Conservation (phyloP, 495 filamentous ascomycete species). For the Trichocladium uniseriatum region DNA sequence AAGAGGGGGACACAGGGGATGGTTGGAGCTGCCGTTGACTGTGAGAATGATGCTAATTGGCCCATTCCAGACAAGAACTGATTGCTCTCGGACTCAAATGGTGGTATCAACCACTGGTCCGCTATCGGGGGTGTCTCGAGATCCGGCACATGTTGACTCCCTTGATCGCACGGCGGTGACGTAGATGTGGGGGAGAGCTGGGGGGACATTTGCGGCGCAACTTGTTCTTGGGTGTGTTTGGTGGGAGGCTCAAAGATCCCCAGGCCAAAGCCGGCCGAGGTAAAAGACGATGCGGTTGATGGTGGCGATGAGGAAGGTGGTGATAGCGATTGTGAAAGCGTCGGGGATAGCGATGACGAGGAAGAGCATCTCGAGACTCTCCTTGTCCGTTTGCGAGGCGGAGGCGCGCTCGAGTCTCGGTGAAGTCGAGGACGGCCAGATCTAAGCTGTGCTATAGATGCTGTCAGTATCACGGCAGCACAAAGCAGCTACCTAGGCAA, state of each 20-base stretch:
- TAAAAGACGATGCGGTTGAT: background rate
- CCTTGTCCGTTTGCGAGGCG: constrained; percentile 6
- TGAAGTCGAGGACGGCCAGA: constrained; percentile 16
- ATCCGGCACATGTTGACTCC: background rate
- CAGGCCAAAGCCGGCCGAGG: background rate
- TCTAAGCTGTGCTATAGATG: constrained; percentile 12
- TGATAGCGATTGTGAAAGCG: background rate
- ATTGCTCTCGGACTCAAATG: background rate
- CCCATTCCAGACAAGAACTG: background rate
- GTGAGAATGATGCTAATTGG: background rate
- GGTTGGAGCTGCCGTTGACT: background rate
- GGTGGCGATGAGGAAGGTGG: background rate
- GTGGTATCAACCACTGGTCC: background rate
- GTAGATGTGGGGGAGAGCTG: background rate
- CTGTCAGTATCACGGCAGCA: background rate
- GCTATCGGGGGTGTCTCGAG: background rate
- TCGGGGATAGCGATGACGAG: constrained; percentile 1
- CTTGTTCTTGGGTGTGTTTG: background rate
- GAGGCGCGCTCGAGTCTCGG: constrained; percentile 2
- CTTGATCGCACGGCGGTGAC: background rate
- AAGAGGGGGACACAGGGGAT: background rate
- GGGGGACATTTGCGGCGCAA: background rate
- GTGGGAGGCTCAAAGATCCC: background rate
- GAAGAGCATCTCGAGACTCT: constrained; percentile 3
- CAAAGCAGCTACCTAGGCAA: background rate